A percentile compares a stretch with the other conserved stretches of the same genome.
Conservation (phyloP, 495 filamentous ascomycete species). For the Niebla homalea region DNA sequence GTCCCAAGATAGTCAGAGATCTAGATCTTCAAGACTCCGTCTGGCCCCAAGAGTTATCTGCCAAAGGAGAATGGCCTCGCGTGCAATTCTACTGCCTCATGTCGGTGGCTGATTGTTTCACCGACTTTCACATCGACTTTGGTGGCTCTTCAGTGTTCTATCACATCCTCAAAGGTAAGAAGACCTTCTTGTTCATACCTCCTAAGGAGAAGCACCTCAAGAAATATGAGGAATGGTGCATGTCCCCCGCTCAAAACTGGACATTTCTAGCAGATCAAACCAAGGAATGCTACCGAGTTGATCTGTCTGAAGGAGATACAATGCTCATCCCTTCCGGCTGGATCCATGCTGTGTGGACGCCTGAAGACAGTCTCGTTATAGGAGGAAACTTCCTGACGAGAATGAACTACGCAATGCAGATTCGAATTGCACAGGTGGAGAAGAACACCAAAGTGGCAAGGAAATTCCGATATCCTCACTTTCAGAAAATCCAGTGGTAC, state of each 20-base stretch:
- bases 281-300: slow-evolving; percentile 61
- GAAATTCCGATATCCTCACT: slow-evolving; percentile 61
- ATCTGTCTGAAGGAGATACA: slow-evolving; percentile 59
- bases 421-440: slow-evolving; percentile 57
- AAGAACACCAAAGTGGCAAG: slow-evolving; percentile 56
- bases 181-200: slow-evolving; percentile 68
- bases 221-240: slow-evolving; percentile 68
- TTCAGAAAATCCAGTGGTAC: slow-evolving; percentile 67
- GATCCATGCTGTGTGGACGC: slow-evolving; percentile 75
- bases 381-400: slow-evolving; percentile 65
- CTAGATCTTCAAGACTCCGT: slow-evolving; percentile 60
- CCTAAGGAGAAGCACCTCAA: slow-evolving; percentile 63
- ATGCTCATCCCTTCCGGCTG: slow-evolving; percentile 70
- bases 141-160: slow-evolving; percentile 70
- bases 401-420: slow-evolving; percentile 58
- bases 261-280: slow-evolving; percentile 55
- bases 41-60: slow-evolving; percentile 51
- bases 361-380: slow-evolving; percentile 61
- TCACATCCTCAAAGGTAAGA: slow-evolving; percentile 62
- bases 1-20: slow-evolving; percentile 58
- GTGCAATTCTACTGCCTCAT: slow-evolving; percentile 65
- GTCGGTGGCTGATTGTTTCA: slow-evolving; percentile 69
- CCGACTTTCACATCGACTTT: slow-evolving; percentile 73
- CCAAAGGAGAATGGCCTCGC: slow-evolving; percentile 44
- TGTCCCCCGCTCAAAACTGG: slow-evolving; percentile 56